Evolutionary conservation across 73 alveolate species (phyloP), one percentile per base, ranked within the genome.

Genomic region (Uronychia setigera): DNA sequence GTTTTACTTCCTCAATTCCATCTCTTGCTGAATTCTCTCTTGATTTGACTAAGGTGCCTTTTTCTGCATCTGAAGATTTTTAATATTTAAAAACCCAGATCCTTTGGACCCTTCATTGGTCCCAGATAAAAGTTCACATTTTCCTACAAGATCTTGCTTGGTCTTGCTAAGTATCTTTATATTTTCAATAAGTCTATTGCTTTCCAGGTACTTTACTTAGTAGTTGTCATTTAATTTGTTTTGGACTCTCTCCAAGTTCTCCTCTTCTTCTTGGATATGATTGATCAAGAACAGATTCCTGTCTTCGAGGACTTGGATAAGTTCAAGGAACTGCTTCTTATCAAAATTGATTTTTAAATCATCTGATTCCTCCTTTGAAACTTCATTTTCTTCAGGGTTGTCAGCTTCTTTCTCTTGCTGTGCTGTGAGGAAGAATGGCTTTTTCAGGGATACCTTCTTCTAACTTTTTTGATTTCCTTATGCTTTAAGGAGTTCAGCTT

Each of bases 251-350:
- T 87, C 85, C 25, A 57, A 78, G 0, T n/a, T 11, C 31, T 74
- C 58, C 80, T 88, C 94, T 81, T 88, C 94, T 32, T 88, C 94
- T 57, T 88, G 88, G 28, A 77, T 33, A 28, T 58, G 60, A n/a
- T 82, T 82, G 76, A 88, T 82, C 1, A 88, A 75, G 88, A 88
- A 88, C 58, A 88, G 88, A 58, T 88, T 88, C n/a, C 81, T 33
- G 26, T 83, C 91, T 59, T 88, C 94, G n/a, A 88, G n/a, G 28
- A 79, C 87, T 0, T 74, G 75, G 85, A 82, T 32, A 0, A 88
- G 80, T 19, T 88, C 83, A 0, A 33, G 28, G 29, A 88, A 35
- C 34, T 75, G 26, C 30, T 76, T 35, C 33, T 83, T 88, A 33
- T 77, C 89, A 76, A 88, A 85, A 14, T 81, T 75, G 25, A 85